Percentiles rank a stretch among this genome's conserved stretches.
Conservation (phyloP, 2,329 filamentous ascomycete species). For the Chrysoporthe deuterocubensis region DNA sequence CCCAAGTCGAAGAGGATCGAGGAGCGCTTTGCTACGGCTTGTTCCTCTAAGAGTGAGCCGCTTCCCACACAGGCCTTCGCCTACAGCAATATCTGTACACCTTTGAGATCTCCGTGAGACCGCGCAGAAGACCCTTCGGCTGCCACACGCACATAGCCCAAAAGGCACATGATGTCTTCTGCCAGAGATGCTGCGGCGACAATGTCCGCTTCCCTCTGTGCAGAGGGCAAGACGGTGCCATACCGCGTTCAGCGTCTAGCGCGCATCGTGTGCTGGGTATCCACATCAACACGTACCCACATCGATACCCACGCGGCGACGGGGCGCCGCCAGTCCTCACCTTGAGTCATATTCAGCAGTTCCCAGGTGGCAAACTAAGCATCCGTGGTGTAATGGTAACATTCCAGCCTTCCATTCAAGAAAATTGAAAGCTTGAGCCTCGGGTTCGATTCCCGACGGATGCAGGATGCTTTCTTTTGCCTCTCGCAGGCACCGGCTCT, state of each 20-base stretch:
- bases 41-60: too few species aligned
- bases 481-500: too few species aligned
- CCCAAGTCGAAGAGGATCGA: background rate
- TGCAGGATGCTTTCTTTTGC: conserved; percentile 9
- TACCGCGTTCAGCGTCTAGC: background rate
- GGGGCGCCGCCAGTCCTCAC: background rate
- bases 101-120: background rate
- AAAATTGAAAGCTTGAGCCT: conserved; percentile 19
- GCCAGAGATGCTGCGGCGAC: background rate
- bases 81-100: background rate
- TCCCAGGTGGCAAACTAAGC: background rate
- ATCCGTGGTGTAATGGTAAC: conserved; percentile 23
- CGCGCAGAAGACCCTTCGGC: background rate
- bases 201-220: background rate
- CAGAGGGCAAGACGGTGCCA: background rate
- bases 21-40: background rate
- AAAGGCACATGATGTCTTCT: background rate
- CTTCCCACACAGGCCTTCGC: too few species aligned
- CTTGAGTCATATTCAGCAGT: background rate
- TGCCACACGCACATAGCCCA: background rate
- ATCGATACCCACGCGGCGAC: background rate
- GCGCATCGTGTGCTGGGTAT: too few species aligned
- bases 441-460: conserved; percentile 18
- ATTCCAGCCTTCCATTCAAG: conserved; percentile 21
- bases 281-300: background rate